Conservation (phyloP, 2,329 filamentous ascomycete species). For the Teratosphaeria epicoccoides region DNA sequence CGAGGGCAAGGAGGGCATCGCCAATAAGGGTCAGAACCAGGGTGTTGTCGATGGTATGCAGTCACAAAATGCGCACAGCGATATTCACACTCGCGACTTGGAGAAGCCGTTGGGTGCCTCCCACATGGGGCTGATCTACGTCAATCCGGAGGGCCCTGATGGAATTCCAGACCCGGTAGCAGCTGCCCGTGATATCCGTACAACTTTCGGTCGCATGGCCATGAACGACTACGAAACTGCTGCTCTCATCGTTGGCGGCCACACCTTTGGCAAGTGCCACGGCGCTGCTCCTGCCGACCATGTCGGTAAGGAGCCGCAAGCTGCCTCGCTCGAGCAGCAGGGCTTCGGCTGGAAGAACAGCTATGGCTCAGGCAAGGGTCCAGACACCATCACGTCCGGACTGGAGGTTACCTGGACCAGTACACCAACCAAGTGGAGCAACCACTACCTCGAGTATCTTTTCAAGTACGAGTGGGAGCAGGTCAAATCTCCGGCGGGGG, state of each 20-base stretch:
- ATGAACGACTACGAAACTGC: constrained; percentile 79
- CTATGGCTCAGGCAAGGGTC: constrained; percentile 55
- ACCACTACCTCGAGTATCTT: constrained; percentile 63
- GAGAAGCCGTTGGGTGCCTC: constrained; percentile 58
- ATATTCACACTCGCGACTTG: constrained; percentile 49
- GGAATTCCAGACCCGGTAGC: constrained; percentile 59
- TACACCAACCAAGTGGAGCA: constrained; percentile 66
- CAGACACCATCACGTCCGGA: constrained; percentile 63
- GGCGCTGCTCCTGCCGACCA: constrained; percentile 56
- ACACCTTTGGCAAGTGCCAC: constrained; percentile 73
- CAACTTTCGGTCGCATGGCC: constrained; percentile 67
- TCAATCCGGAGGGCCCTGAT: constrained; percentile 70
- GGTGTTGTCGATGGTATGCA: constrained; percentile 36
- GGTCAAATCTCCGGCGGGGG: constrained; percentile 63
- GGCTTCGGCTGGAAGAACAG: constrained; percentile 64
- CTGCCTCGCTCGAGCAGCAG: constrained; percentile 52
- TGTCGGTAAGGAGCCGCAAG: constrained; percentile 58
- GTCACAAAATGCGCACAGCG: constrained; percentile 34
- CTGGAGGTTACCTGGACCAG: constrained; percentile 72
- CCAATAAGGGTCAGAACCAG: constrained; percentile 15
- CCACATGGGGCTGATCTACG: constrained; percentile 71
- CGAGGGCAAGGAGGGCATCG: constrained; percentile 39
- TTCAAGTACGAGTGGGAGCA: constrained; percentile 72
- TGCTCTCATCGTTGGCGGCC: constrained; percentile 66
- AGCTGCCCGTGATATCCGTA: constrained; percentile 60